phyloP scores from a whole-genome alignment of 352 stramenopile species.

The Blastocystis sp. region DNA sequence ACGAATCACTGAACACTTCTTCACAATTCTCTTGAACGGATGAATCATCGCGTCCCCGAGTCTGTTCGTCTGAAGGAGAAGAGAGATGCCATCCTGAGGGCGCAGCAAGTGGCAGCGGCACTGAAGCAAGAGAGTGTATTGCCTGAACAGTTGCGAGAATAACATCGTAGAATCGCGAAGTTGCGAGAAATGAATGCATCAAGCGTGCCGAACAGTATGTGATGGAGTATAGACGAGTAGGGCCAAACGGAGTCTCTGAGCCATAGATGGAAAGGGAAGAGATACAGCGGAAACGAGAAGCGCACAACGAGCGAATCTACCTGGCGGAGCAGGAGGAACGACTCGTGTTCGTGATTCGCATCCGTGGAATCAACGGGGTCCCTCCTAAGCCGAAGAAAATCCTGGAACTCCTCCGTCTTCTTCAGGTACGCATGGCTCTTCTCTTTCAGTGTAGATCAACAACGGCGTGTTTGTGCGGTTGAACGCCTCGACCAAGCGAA shows the following conservation, averaged over 20 bases:
- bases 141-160: neutral
- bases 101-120: neutral
- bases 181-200: slow-evolving; percentile 6
- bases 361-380: slow-evolving; percentile 88
- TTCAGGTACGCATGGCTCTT: slow-evolving; percentile 76
- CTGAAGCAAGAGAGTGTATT: slow-evolving; percentile 20
- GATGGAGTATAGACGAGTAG: slow-evolving; percentile 75
- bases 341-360: slow-evolving; percentile 93
- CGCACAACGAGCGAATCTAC: slow-evolving; percentile 91
- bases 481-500: slow-evolving; percentile 97
- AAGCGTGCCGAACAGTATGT: slow-evolving; percentile 47
- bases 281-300: slow-evolving; percentile 87
- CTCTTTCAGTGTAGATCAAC: slow-evolving; percentile 80
- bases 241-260: neutral
- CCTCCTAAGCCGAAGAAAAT: slow-evolving; percentile 80
- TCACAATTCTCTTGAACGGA: neutral
- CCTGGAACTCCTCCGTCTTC: slow-evolving; percentile 94
- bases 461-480: slow-evolving; percentile 97
- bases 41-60: slow-evolving; percentile 29
- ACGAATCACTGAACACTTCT: slow-evolving; percentile 39
- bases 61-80: slow-evolving; percentile 63
- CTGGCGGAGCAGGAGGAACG: slow-evolving; percentile 89
- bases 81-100: slow-evolving; percentile 25
- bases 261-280: slow-evolving; percentile 84
- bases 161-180: neutral